phyloP scores from a whole-genome alignment of 2,329 filamentous ascomycete species.

The Aspergillus proliferans region DNA sequence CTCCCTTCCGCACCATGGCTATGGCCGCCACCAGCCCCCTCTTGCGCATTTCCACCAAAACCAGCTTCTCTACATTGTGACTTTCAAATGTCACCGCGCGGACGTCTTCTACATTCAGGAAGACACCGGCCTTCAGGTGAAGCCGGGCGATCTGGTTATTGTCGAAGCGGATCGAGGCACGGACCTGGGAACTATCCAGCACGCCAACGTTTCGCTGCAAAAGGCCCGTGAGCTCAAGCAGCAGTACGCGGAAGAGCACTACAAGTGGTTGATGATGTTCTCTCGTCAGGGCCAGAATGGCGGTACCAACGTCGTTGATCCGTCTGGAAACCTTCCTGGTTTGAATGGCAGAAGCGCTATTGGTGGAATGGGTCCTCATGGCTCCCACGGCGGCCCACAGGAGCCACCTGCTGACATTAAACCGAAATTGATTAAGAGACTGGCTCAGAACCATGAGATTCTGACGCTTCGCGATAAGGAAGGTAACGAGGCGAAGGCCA shows the following conservation, averaged over 20 bases:
- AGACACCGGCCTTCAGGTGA: slow-evolving; percentile 84
- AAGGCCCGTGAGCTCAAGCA: slow-evolving; percentile 84
- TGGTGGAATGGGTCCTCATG: slow-evolving; percentile 70
- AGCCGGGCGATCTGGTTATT: slow-evolving; percentile 88
- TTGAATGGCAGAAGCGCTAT: slow-evolving; percentile 63
- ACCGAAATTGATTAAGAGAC: slow-evolving; percentile 92
- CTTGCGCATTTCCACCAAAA: slow-evolving; percentile 34
- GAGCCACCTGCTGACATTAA: slow-evolving; percentile 73
- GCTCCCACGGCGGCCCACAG: slow-evolving; percentile 66
- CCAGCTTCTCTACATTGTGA: slow-evolving; percentile 64
- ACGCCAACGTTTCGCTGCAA: slow-evolving; percentile 81
- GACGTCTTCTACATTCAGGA: slow-evolving; percentile 98
- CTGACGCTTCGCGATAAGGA: slow-evolving; percentile 88
- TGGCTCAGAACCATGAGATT: slow-evolving; percentile 87
- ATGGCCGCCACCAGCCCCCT: slow-evolving; percentile 32
- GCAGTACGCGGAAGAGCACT: slow-evolving; percentile 89
- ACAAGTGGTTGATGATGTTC: slow-evolving; percentile 99
- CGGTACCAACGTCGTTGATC: slow-evolving; percentile 33
- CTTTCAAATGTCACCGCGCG: slow-evolving; percentile 92
- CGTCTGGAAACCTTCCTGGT: slow-evolving; percentile 55
- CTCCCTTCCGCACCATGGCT: slow-evolving; percentile 28
- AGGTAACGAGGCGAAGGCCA: slow-evolving; percentile 94
- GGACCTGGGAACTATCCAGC: slow-evolving; percentile 86
- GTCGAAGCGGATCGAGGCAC: slow-evolving; percentile 95
- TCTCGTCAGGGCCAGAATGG: slow-evolving; percentile 62